Conservation (phyloP, 352 stramenopile species). For the Globisporangium emineosum region DNA sequence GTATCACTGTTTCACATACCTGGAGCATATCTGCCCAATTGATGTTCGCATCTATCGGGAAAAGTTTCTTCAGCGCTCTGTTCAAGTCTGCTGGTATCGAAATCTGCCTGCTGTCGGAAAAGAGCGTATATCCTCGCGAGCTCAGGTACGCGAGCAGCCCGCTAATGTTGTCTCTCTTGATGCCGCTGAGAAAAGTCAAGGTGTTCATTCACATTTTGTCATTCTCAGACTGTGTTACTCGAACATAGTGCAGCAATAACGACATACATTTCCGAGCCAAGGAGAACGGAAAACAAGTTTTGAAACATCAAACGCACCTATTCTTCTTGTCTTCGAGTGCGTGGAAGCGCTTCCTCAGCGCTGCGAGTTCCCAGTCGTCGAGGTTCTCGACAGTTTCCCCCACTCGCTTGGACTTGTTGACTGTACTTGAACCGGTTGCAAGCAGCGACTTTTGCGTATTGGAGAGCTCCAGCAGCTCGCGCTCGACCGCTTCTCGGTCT, state of each 20-base stretch:
- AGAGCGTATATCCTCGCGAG: constrained; percentile 9
- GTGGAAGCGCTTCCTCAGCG: constrained; percentile 50
- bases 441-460: constrained; percentile 30
- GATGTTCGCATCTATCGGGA: constrained; percentile 10
- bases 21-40: constrained; percentile 16
- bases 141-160: constrained; percentile 10
- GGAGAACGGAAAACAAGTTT: too few relatives aligned
- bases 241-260: too few relatives aligned
- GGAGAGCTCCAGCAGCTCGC: constrained; percentile 42
- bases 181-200: constrained; percentile 7
- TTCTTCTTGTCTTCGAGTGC: constrained; percentile 39
- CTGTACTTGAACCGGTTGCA: constrained; percentile 6
- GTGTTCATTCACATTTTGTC: neutral
- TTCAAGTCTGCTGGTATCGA: neutral
- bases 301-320: constrained; percentile 21
- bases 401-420: constrained; percentile 11
- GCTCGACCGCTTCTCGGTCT: constrained; percentile 24
- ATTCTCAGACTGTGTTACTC: neutral
- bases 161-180: constrained; percentile 1
- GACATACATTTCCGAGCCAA: too few relatives aligned
- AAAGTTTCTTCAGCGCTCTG: constrained; percentile 7
- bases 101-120: neutral
- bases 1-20: constrained; percentile 7
- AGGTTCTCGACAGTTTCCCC: constrained; percentile 23
- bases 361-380: constrained; percentile 49